A percentile compares a stretch with the other conserved stretches of the same genome.
These are phyloP conservation scores for Didymella segeticola DNA, from an alignment of 2,329 filamentous ascomycete species.

Conservation along the genomic window DNA sequence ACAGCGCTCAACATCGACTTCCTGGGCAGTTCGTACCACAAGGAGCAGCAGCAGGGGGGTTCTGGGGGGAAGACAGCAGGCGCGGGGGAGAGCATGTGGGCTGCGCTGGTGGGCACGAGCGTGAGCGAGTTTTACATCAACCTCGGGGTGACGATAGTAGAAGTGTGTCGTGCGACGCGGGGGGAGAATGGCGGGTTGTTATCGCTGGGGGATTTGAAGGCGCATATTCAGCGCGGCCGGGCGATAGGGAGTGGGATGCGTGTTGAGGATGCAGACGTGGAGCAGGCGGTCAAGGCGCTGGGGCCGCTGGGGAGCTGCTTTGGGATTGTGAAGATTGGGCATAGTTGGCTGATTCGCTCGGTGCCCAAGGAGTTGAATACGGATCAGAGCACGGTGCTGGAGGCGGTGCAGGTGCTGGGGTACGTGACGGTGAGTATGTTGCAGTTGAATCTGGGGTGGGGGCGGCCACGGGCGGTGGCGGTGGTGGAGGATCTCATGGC, in stretches of 20 bases:
- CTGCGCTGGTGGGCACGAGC: constrained; percentile 85
- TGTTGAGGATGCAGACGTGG: constrained; percentile 90
- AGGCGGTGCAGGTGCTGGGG: constrained; percentile 87
- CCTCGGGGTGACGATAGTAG: constrained; percentile 92
- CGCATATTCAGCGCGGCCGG: constrained; percentile 74
- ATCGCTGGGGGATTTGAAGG: constrained; percentile 78
- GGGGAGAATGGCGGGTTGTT: constrained; percentile 93
- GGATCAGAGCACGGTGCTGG: constrained; percentile 90
- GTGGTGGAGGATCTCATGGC: constrained; percentile 88
- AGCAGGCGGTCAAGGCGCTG: constrained; percentile 85
- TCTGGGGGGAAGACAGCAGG: constrained; percentile 2
- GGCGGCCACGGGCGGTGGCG: constrained; percentile 81
- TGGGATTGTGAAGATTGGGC: constrained; percentile 81
- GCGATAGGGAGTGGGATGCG: constrained; percentile 72
- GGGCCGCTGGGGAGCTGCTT: constrained; percentile 89
- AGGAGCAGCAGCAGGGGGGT: constrained; percentile 58
- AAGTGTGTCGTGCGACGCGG: constrained; percentile 85
- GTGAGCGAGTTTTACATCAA: constrained; percentile 99
- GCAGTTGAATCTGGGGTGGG: constrained; percentile 84
- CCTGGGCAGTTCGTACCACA: constrained; percentile 64
- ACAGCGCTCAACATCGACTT: constrained; percentile 96
- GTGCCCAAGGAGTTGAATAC: constrained; percentile 94
- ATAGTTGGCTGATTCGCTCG: constrained; percentile 85
- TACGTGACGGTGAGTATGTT: constrained; percentile 92
- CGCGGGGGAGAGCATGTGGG: constrained; percentile 78